A percentile compares a stretch with the other conserved stretches of the same genome.
Evolutionary conservation across 1,284 basidiomycete genomes (phyloP).

Genomic region (Schizophyllum commune): DNA sequence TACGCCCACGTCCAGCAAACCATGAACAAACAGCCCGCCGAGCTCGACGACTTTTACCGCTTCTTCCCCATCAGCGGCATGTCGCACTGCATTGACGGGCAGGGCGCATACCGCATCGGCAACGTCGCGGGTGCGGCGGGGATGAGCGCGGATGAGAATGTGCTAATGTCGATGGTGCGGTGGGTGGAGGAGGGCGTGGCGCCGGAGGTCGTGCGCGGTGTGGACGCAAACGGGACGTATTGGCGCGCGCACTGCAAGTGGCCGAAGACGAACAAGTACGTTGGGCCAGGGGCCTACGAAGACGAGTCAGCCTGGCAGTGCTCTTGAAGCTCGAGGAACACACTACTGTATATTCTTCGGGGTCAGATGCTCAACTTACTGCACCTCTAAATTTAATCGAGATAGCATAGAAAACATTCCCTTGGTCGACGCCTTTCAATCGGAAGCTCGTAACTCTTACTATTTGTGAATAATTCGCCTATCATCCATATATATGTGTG

Average conservation of each 20-base stretch:
- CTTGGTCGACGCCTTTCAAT: too few relatives aligned
- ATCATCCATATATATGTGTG: too few relatives aligned
- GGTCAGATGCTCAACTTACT: too few relatives aligned
- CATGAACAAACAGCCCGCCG: neutral
- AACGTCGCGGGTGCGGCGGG: conserved; percentile 3
- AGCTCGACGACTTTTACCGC: conserved; percentile 9
- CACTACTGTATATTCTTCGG: too few relatives aligned
- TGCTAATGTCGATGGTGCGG: conserved; percentile 9
- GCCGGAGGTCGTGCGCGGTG: conserved; percentile 7
- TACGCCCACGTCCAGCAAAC: conserved; percentile 1
- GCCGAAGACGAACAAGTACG: conserved; percentile 7
- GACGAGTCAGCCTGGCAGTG: too few relatives aligned
- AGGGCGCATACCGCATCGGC: conserved; percentile 2
- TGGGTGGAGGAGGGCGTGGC: conserved; percentile 11
- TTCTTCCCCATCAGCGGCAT: conserved; percentile 11
- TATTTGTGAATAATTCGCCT: too few relatives aligned
- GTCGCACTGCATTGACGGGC: conserved; percentile 13
- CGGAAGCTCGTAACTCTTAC: too few relatives aligned
- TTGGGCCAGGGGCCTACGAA: neutral
- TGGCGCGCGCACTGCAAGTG: conserved; percentile 8
- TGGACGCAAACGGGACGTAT: neutral
- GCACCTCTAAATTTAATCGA: too few relatives aligned
- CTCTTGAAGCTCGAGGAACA: too few relatives aligned
- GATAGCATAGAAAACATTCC: too few relatives aligned
- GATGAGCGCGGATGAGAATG: conserved; percentile 2